Conservation (phyloP, 179 eudicot species). For the Silene noctiflora region DNA sequence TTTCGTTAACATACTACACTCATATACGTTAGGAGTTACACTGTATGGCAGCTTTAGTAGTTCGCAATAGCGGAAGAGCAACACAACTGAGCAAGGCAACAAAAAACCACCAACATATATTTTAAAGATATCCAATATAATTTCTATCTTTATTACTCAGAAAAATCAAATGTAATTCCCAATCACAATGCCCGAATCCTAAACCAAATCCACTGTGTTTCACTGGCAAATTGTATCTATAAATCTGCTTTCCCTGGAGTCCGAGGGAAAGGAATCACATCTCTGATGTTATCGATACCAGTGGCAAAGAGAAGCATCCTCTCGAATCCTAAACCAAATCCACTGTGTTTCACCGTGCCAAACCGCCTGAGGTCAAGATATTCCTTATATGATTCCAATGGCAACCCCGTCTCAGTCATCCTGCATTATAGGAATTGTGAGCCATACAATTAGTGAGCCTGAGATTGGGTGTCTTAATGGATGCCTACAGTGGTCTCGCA, state of each 20-base stretch:
- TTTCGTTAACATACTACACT: no score
- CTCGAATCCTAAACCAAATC: conserved; percentile 91
- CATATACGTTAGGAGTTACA: no score
- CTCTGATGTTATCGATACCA: conserved; percentile 92
- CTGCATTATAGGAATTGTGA: conserved; percentile 46
- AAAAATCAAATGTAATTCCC: background rate
- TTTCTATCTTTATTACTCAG: background rate
- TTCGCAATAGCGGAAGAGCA: no score
- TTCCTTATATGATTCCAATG: conserved; percentile 88
- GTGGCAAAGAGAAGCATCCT: conserved; percentile 95
- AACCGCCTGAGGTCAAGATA: conserved; percentile 85
- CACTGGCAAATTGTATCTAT: background rate
- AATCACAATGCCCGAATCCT: background rate
- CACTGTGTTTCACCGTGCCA: conserved; percentile 84
- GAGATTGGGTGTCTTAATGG: no score
- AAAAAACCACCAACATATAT: no score
- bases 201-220: no score
- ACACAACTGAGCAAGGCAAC: no score
- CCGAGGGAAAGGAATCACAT: conserved; percentile 95
- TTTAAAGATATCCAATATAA: no score
- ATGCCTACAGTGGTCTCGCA: no score
- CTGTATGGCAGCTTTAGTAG: no score
- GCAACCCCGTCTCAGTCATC: conserved; percentile 81
- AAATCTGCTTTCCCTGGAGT: conserved; percentile 93
- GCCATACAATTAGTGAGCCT: no score